These are phyloP conservation scores for Trametes cinnabarina DNA, from an alignment of 768 basidiomycete species.

Conservation along the genomic window DNA sequence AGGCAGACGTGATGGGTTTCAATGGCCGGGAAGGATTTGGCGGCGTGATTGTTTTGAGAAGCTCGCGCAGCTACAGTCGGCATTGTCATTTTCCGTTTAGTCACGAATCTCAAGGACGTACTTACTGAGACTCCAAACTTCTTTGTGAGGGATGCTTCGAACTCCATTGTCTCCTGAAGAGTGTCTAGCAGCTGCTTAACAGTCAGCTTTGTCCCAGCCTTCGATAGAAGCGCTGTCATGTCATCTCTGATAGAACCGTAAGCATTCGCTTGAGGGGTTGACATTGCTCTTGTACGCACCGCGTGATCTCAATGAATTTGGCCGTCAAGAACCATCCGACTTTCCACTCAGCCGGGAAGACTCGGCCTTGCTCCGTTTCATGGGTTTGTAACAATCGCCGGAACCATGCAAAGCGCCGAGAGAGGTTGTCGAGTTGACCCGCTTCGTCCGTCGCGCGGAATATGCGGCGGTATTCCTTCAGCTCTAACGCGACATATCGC, in stretches of 20 bases:
- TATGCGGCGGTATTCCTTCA: slow-evolving; percentile 95
- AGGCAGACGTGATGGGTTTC: slow-evolving; percentile 81
- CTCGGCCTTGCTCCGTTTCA: slow-evolving; percentile 79
- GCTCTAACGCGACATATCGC: slow-evolving; percentile 83
- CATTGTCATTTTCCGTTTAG: not conserved
- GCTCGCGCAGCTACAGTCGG: slow-evolving; percentile 55
- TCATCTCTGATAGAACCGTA: slow-evolving; percentile 61
- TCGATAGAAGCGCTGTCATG: slow-evolving; percentile 74
- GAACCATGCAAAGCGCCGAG: slow-evolving; percentile 95
- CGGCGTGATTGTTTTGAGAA: slow-evolving; percentile 53
- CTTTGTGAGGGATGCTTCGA: slow-evolving; percentile 76
- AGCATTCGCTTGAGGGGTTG: not conserved
- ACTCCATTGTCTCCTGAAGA: slow-evolving; percentile 83
- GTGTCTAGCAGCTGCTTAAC: slow-evolving; percentile 83
- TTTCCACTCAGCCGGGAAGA: slow-evolving; percentile 86
- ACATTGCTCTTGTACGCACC: slow-evolving; percentile 43
- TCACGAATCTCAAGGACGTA: not conserved
- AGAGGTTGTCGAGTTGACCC: slow-evolving; percentile 92
- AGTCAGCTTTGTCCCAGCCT: slow-evolving; percentile 67
- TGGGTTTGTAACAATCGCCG: slow-evolving; percentile 78
- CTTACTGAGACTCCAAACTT: slow-evolving; percentile 55
- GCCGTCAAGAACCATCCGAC: slow-evolving; percentile 79
- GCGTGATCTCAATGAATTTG: slow-evolving; percentile 88
- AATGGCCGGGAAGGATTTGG: slow-evolving; percentile 47
- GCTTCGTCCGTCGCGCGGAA: slow-evolving; percentile 93